phyloP scores from a whole-genome alignment of 2,329 filamentous ascomycete species.

The Alternaria triticimaculans region DNA sequence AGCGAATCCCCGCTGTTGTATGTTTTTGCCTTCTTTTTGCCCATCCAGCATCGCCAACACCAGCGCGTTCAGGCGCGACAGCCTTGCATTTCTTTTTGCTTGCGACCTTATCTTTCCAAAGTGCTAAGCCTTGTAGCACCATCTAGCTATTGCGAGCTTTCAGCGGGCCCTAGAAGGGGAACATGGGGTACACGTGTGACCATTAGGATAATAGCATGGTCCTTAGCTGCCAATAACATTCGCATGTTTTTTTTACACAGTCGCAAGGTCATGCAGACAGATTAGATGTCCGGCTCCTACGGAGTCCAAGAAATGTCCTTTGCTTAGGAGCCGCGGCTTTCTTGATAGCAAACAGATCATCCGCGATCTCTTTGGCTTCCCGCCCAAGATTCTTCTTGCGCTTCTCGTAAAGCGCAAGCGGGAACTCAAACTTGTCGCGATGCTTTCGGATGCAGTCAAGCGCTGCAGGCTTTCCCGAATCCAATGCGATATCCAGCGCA shows the following conservation, averaged over 20 bases:
- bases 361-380: background rate
- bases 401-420: background rate
- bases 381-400: background rate
- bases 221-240: no score
- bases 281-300: background rate
- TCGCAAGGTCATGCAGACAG: background rate
- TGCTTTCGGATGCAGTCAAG: background rate
- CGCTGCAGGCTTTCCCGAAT: rapidly evolving
- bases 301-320: no score
- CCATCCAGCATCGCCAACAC: background rate
- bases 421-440: background rate
- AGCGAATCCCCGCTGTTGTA: background rate
- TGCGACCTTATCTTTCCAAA: background rate
- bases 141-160: background rate
- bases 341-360: background rate
- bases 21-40: background rate
- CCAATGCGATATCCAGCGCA: background rate
- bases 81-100: background rate
- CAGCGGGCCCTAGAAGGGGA: background rate
- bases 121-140: rapidly evolving
- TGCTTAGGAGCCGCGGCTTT: background rate
- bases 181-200: no score
- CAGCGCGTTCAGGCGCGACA: background rate
- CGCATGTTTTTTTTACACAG: no score
- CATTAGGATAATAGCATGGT: no score